These are phyloP conservation scores for Ulota crispa DNA, from an alignment of 225 moss, liverwort and hornwort species.

Conservation along the genomic window DNA sequence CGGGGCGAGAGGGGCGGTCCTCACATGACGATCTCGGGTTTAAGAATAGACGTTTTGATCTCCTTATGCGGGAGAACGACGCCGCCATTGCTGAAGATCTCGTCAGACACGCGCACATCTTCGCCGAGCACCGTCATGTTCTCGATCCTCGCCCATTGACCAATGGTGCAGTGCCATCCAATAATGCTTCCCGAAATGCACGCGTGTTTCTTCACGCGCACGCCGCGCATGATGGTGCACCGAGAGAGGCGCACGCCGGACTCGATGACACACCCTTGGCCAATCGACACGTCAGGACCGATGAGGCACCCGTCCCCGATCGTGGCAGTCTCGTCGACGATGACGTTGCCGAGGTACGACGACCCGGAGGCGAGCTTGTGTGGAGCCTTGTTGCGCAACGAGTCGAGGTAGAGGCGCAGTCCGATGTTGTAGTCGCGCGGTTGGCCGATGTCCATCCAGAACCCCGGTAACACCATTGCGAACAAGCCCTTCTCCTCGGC, in stretches of 20 bases:
- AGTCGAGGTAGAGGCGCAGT: slow-evolving; percentile 84
- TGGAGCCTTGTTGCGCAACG: slow-evolving; percentile 55
- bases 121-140: slow-evolving; percentile 97
- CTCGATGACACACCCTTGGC: slow-evolving; percentile 82
- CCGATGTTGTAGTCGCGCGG: slow-evolving; percentile 95
- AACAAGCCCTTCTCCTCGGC: slow-evolving; percentile 66
- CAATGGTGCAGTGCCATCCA: slow-evolving; percentile 94
- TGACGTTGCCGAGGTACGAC: slow-evolving; percentile 72
- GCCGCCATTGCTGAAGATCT: slow-evolving; percentile 95
- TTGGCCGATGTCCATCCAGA: slow-evolving; percentile 99
- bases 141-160: slow-evolving; percentile 92
- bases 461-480: slow-evolving; percentile 92
- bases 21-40: slow-evolving; percentile 95
- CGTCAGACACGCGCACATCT: slow-evolving; percentile 89
- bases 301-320: slow-evolving; percentile 90
- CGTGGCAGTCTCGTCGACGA: slow-evolving; percentile 70
- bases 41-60: slow-evolving; percentile 86
- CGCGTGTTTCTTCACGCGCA: slow-evolving; percentile 92
- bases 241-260: slow-evolving; percentile 82
- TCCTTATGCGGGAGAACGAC: slow-evolving; percentile 96
- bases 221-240: slow-evolving; percentile 95
- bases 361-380: slow-evolving; percentile 52
- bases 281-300: slow-evolving; percentile 91
- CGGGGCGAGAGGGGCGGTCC: background rate
- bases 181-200: slow-evolving; percentile 90